These are phyloP conservation scores for Dalechampia spathulata DNA, from an alignment of 441 rosid genomes.

Conservation along the genomic window DNA sequence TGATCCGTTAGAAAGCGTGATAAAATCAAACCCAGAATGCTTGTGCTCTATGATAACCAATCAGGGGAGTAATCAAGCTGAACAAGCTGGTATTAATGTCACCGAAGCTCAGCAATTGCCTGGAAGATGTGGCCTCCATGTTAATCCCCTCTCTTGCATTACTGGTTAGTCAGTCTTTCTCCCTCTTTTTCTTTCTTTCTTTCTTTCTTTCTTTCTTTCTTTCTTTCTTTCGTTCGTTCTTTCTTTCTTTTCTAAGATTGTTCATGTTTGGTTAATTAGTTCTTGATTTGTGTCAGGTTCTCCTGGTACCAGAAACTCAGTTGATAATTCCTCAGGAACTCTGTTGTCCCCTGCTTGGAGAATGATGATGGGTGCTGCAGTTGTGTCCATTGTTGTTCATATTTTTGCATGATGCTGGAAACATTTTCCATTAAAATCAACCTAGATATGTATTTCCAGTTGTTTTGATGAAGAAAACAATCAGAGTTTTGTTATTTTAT, in stretches of 20 bases:
- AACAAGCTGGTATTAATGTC: conserved; percentile 54
- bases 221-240: no score
- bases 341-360: conserved; percentile 6
- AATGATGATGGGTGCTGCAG: conserved; percentile 2
- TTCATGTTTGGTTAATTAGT: background rate
- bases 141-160: conserved; percentile 58
- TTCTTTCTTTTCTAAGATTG: no score
- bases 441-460: no score
- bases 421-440: no score
- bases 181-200: no score
- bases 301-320: conserved; percentile 29
- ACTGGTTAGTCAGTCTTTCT: conserved; percentile 11
- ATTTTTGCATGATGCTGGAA: no score
- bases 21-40: conserved; percentile 51
- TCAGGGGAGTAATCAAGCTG: conserved; percentile 39
- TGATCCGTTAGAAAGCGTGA: conserved; percentile 52
- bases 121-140: conserved; percentile 58
- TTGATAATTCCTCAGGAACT: conserved; percentile 23
- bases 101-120: conserved; percentile 65
- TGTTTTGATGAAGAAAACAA: no score
- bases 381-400: conserved; percentile 9
- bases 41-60: conserved; percentile 61
- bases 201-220: no score
- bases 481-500: no score
- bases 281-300: conserved; percentile 23